Base-by-base conservation (phyloP, 306 rosid genomes). In the Rubus idaeus region DNA sequence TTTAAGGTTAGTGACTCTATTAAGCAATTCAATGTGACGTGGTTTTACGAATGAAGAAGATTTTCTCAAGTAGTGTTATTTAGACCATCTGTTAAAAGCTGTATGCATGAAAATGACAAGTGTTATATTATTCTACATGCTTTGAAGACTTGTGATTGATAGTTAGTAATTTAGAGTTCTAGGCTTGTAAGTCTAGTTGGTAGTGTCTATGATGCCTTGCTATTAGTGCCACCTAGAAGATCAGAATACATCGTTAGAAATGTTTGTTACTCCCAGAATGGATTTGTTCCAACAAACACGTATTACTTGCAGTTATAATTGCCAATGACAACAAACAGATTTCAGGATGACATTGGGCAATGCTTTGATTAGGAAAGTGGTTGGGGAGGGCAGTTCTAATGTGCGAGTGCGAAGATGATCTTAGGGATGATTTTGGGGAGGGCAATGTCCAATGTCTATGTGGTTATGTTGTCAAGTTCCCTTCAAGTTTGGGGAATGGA, bases 401-500 rank as follows among this genome's bases (percentile, higher is more conserved):
- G 50, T 71, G 61, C 3, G 13, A 10, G 50, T 71, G 61, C 3
- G 13, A 10, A 46, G 40, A 46, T 46, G 12, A 20, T 46, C 3
- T 70, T 49, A 12, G 11, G 44, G 60, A 49, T 30, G 45, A 35
- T 60, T 21, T 30, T 17, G 10, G 46, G 46, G 46, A 42, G 46
- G 46, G 2, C 35, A 30, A 35, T 56, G 62, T 20, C 13, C 20
- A 7, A n/a, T 9, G 26, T 55, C 64, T 58, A 10, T 18, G 26
- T 60, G 47, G 16, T 53, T 53, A 37, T 37, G 5, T 52, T 14
- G 56, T 51, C 10, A 10, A 51, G 51, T 55, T 72, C 9, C 20
- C 49, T 39, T 55, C 44, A 45, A 5, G 70, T 40, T 72, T 53
- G 76, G 76, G 51, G 39, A 72, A 13, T 72, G 51, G 67, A 30